Conservation (phyloP, 441 rosid genomes). For the Iberis amara region DNA sequence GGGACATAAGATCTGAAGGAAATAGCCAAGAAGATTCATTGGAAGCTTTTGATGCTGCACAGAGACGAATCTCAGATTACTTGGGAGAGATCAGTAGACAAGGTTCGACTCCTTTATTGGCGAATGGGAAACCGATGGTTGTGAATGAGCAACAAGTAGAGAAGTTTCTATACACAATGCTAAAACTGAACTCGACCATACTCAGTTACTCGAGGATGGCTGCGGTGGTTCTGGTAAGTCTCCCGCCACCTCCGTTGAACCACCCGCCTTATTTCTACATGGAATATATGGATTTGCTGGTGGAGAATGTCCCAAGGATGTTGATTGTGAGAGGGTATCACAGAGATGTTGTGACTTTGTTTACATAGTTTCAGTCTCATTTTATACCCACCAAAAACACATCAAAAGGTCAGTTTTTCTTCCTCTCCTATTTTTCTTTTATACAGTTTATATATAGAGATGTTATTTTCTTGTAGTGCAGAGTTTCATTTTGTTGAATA, state of each 20-base stretch:
- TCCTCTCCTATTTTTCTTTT: neutral
- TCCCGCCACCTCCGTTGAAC: conserved; percentile 78
- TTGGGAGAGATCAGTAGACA: conserved; percentile 57
- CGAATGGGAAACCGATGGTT: conserved; percentile 68
- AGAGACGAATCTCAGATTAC: conserved; percentile 60
- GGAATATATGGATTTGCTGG: conserved; percentile 98
- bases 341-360: conserved; percentile 90
- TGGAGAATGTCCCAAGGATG: conserved; percentile 86
- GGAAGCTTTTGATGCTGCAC: conserved; percentile 81
- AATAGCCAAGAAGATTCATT: conserved; percentile 67
- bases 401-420: conserved; percentile 22
- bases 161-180: conserved; percentile 82
- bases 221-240: conserved; percentile 90
- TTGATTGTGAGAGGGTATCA: conserved; percentile 97
- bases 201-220: conserved; percentile 92
- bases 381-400: conserved; percentile 18
- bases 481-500: conserved; percentile 21
- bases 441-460: conserved; percentile 11
- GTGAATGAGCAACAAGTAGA: conserved; percentile 89
- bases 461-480: conserved; percentile 15
- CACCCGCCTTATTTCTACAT: conserved; percentile 94
- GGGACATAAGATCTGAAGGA: conserved; percentile 67
- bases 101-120: conserved; percentile 41
- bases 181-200: conserved; percentile 88
- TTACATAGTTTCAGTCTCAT: conserved; percentile 48